Conservation (phyloP, 2,329 filamentous ascomycete species). For the Aspergillus fumigatus region DNA sequence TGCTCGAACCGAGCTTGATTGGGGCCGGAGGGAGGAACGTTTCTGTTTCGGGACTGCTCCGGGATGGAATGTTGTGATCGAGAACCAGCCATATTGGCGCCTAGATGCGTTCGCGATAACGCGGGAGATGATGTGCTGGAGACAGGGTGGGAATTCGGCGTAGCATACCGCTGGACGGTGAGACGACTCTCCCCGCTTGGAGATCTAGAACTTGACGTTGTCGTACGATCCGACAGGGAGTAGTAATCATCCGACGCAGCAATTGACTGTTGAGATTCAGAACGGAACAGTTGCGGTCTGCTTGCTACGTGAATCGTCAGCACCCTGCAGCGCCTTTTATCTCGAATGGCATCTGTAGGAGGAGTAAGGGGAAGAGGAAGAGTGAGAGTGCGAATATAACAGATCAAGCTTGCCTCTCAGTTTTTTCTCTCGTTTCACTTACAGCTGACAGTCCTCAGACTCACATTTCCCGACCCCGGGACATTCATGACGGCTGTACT, state of each 20-base stretch:
- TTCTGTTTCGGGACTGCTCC: conserved; percentile 4
- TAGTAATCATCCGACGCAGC: conserved; percentile 48
- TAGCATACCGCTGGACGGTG: conserved; percentile 41
- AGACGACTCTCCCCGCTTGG: conserved; percentile 30
- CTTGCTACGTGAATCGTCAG: conserved; percentile 29
- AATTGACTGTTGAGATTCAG: conserved; percentile 44
- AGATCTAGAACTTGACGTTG: conserved; percentile 30
- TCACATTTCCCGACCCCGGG: conserved; percentile 20
- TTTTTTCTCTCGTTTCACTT: conserved; percentile 14
- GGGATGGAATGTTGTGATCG: conserved; percentile 8
- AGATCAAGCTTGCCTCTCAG: not conserved
- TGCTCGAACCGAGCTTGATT: conserved; percentile 27
- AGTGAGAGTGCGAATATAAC: not conserved
- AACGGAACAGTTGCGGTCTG: conserved; percentile 41
- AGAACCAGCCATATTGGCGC: conserved; percentile 13
- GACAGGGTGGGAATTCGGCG: conserved; percentile 37
- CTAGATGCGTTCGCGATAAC: conserved; percentile 23
- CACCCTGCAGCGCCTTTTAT: not conserved
- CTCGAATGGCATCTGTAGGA: not conserved
- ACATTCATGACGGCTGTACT: conserved; percentile 25
- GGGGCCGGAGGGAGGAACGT: conserved; percentile 16
- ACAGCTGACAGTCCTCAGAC: conserved; percentile 38
- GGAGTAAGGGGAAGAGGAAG: not conserved
- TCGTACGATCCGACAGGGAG: conserved; percentile 40
- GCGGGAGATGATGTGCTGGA: conserved; percentile 27